Evolutionary conservation across 2,329 filamentous ascomycete species (phyloP), one percentile per base, ranked within the genome.

Genomic region (Anthostomella pinea): DNA sequence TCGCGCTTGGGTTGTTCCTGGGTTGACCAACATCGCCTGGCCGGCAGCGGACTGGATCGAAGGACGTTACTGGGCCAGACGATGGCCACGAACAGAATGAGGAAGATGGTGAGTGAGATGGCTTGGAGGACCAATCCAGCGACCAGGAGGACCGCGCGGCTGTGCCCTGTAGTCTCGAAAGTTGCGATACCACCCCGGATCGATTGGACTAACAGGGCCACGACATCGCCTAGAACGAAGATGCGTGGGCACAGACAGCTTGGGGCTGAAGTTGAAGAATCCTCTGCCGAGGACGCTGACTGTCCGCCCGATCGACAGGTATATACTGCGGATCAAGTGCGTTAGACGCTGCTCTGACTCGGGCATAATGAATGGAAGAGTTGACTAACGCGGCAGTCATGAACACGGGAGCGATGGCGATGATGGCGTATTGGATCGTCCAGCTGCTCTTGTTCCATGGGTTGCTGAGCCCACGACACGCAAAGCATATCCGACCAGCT

Each of bases 241-340:
- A 44, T 30, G 7, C 44, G 44, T 2, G 41, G 28, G 17, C 44
- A 46, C 5, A 46, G 35, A 13, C n/a, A n/a, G n/a, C n/a, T 38
- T 30, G 3, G 44, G 44, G 3, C 24, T 30, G 18, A 46, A 41
- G 14, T 44, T 44, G 41, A 46, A 46, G 25, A 19, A 33, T n/a
- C 44, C 44, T 26, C 44, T 30, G 7, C 41, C 44, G n/a, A 46
- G 44, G 24, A 44, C 39, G 26, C 44, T 35, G 18, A 37, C 44
- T 31, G 44, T 40, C n/a, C 41, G 26, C 8, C 44, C 44, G 18
- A 46, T 39, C 22, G 40, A 46, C 20, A 46, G 40, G 6, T 46
- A 46, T 16, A 46, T 35, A 7, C 43, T 46, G 20, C 4, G n/a
- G n/a, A n/a, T n/a, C 2, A 27, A 27, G 8, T 4, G 6, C 23